Evolutionary conservation across 2,329 filamentous ascomycete genomes (phyloP), one percentile per base, ranked within the genome.

Genomic region (Arthrobotrys pseudoclavata): DNA sequence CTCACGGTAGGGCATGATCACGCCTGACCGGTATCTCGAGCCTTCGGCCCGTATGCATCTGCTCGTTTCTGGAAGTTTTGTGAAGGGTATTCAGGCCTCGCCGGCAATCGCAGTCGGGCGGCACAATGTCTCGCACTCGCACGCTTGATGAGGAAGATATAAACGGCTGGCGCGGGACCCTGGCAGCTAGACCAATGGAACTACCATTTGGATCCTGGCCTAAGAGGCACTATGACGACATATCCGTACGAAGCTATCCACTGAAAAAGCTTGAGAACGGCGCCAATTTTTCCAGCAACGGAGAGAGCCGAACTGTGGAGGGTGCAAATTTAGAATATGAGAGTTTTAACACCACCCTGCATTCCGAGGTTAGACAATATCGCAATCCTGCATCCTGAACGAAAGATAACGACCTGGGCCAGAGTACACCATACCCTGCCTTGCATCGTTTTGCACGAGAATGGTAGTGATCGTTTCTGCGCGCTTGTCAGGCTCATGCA

Each of bases 91-190:
- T 29, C 47, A 66, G 47, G 9, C 37, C 13, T 52, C 12, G 34
- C 63, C 0, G 26, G 13, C 13, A 26, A 64, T 34, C 18, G n/a
- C 37, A 29, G 50, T 75, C 26, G 31, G 1, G 12, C 31, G 31
- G 12, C 42, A 63, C 18, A n/a, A 63, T 69, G 47, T 69, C 45
- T 69, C 37, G 57, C 64, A 64, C 53, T 45, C 47, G 66, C 66
- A 45, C 22, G 48, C 55, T 69, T 50, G 34, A 34, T 50, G 37
- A 26, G 52, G 53, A 52, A 75, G 52, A 67, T 60, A 52, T 61
- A 75, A 75, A 75, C 62, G 70, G 62, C 70, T 61, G 48, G 69
- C 69, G 62, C 53, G 61, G 61, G 31, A 72, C 61, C 69, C 69
- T 57, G 24, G 37, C 55, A 34, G 55, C n/a, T 57, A 31, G 48